Evolutionary conservation across 2,329 filamentous ascomycete species (phyloP).

Genomic region (Epichloe sp.): DNA sequence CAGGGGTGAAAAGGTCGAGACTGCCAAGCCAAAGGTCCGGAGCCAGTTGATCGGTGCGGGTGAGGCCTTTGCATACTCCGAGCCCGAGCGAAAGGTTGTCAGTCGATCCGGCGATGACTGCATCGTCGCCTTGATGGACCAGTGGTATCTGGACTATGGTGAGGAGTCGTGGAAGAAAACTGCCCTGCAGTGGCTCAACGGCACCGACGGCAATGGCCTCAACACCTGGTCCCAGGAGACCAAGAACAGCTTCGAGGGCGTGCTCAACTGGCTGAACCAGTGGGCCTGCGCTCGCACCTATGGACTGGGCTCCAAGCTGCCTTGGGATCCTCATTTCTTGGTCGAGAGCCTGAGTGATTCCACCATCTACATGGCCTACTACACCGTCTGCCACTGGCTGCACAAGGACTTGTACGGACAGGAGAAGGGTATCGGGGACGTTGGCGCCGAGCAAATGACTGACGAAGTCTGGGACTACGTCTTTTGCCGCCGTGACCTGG

Average conservation of each 20-base stretch:
- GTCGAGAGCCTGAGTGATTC: constrained; percentile 88
- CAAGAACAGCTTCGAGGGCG: constrained; percentile 68
- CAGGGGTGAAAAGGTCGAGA: constrained; percentile 74
- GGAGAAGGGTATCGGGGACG: constrained; percentile 51
- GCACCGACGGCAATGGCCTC: constrained; percentile 51
- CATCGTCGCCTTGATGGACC: constrained; percentile 82
- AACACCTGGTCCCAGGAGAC: constrained; percentile 73
- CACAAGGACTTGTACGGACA: constrained; percentile 81
- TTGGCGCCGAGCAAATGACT: constrained; percentile 75
- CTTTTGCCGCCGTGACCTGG: constrained; percentile 63
- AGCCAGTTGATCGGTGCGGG: constrained; percentile 62
- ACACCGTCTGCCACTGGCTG: constrained; percentile 52
- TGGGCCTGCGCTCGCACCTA: constrained; percentile 92
- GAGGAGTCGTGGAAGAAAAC: constrained; percentile 74
- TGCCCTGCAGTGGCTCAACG: constrained; percentile 59
- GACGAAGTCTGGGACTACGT: constrained; percentile 96
- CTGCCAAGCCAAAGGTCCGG: constrained; percentile 74
- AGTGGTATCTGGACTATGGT: constrained; percentile 98
- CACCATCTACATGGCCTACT: constrained; percentile 84
- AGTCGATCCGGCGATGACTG: constrained; percentile 86
- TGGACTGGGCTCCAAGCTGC: constrained; percentile 84
- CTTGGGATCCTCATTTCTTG: constrained; percentile 83
- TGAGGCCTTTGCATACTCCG: constrained; percentile 81
- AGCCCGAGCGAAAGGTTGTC: constrained; percentile 82
- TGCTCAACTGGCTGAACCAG: constrained; percentile 83